These are phyloP conservation scores for Papiliotrema terrestris DNA, from an alignment of 1,284 basidiomycete genomes.

Conservation along the genomic window DNA sequence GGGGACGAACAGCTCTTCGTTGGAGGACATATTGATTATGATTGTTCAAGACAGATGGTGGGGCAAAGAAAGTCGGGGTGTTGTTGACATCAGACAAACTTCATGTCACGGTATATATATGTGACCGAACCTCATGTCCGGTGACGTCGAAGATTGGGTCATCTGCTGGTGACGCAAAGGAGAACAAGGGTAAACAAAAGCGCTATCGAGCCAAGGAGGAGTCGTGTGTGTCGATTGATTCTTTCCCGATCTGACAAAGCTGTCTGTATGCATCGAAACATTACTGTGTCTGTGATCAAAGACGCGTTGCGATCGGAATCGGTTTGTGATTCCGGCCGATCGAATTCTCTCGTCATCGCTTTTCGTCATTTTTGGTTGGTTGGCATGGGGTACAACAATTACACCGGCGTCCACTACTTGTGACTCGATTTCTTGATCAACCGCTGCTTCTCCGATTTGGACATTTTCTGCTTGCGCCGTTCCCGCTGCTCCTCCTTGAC, in stretches of 20 bases:
- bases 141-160: no score
- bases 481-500: slow-evolving; percentile 82
- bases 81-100: no score
- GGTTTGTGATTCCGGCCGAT: not conserved
- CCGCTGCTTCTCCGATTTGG: slow-evolving; percentile 86
- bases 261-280: no score
- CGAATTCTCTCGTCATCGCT: not conserved
- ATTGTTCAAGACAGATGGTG: slow-evolving; percentile 1
- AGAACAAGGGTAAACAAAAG: no score
- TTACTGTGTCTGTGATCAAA: not conserved
- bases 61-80: not conserved
- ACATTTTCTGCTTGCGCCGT: slow-evolving; percentile 85
- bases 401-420: not conserved
- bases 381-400: not conserved
- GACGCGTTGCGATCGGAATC: not conserved
- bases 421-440: slow-evolving; percentile 59
- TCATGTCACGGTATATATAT: no score
- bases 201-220: not conserved
- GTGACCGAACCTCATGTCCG: no score
- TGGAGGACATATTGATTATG: slow-evolving; percentile 17
- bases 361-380: not conserved
- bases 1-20: slow-evolving; percentile 19
- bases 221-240: no score
- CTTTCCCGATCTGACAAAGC: no score
- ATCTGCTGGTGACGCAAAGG: no score